phyloP scores from a whole-genome alignment of 495 filamentous ascomycete genomes.

The Jackrogersella multiformis region DNA sequence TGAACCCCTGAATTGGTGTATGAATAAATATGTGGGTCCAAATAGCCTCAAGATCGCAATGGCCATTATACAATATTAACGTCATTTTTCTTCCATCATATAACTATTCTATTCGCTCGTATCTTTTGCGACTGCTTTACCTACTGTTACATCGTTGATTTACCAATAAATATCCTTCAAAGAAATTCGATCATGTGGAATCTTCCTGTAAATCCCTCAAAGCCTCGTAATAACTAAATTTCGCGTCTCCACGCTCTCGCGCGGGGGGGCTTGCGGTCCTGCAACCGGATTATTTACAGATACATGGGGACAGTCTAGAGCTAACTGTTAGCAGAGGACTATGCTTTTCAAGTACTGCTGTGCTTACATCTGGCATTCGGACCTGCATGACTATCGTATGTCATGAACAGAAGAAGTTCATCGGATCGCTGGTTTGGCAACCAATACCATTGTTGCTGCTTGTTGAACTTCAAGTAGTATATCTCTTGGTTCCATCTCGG shows the following conservation, averaged over 20 bases:
- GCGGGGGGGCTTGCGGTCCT: neutral
- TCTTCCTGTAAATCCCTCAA: neutral
- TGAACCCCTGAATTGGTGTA: neutral
- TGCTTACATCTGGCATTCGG: constrained; percentile 18
- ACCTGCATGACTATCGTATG: constrained; percentile 17
- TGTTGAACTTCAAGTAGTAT: constrained; percentile 18
- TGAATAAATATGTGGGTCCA: no score
- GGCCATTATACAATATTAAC: no score
- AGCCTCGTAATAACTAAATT: constrained; percentile 20
- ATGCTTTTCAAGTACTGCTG: neutral
- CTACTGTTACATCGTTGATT: no score
- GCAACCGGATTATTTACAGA: constrained; percentile 15
- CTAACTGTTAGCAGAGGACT: neutral
- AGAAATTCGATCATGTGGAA: no score
- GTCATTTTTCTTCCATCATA: neutral
- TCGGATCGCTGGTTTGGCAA: constrained; percentile 11
- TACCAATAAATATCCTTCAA: neutral
- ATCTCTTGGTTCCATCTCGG: constrained; percentile 21
- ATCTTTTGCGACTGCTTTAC: no score
- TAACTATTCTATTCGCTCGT: constrained; percentile 9
- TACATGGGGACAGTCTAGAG: constrained; percentile 17
- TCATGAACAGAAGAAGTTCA: constrained; percentile 16
- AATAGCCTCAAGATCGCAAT: no score
- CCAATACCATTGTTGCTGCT: constrained; percentile 19
- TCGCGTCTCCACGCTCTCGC: constrained; percentile 15